A percentile compares a stretch with the other conserved stretches of the same genome.
Conservation (phyloP, 768 basidiomycete genomes). For the Cyclocybe aegerita region DNA sequence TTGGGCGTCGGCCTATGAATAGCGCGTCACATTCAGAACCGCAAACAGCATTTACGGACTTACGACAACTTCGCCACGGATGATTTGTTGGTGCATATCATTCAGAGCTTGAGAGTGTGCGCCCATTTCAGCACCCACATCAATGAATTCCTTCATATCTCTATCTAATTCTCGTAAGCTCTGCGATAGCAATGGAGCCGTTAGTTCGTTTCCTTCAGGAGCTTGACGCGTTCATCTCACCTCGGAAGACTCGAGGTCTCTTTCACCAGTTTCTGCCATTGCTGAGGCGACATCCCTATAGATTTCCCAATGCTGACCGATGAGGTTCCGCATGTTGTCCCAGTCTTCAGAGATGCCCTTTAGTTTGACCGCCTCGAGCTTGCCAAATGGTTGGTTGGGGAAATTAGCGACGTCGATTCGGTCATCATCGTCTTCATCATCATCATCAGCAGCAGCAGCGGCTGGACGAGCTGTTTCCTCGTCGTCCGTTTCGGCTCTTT, state of each 20-base stretch:
- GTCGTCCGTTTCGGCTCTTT: constrained; percentile 23
- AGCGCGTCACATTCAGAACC: neutral
- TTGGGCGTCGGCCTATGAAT: constrained; percentile 47
- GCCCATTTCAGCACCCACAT: constrained; percentile 61
- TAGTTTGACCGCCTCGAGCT: constrained; percentile 49
- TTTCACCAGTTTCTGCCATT: constrained; percentile 63
- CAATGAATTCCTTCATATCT: constrained; percentile 68
- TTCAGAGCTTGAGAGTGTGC: constrained; percentile 54
- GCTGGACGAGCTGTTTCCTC: constrained; percentile 17
- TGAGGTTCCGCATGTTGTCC: constrained; percentile 50
- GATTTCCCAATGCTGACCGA: constrained; percentile 45
- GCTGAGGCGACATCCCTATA: constrained; percentile 43
- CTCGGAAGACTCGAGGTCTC: constrained; percentile 44
- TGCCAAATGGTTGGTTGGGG: constrained; percentile 63
- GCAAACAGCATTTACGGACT: constrained; percentile 23
- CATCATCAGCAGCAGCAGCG: constrained; percentile 19
- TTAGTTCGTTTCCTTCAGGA: neutral
- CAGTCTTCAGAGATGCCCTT: constrained; percentile 64
- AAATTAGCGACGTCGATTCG: constrained; percentile 64
- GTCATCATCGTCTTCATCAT: constrained; percentile 47
- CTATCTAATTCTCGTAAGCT: constrained; percentile 58
- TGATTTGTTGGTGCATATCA: constrained; percentile 55
- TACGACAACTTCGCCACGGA: constrained; percentile 60
- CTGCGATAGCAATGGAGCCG: constrained; percentile 29
- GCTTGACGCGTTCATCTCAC: constrained; percentile 31